Conservation (phyloP, 352 stramenopile genomes). For the Phytophthora niederhauseri region DNA sequence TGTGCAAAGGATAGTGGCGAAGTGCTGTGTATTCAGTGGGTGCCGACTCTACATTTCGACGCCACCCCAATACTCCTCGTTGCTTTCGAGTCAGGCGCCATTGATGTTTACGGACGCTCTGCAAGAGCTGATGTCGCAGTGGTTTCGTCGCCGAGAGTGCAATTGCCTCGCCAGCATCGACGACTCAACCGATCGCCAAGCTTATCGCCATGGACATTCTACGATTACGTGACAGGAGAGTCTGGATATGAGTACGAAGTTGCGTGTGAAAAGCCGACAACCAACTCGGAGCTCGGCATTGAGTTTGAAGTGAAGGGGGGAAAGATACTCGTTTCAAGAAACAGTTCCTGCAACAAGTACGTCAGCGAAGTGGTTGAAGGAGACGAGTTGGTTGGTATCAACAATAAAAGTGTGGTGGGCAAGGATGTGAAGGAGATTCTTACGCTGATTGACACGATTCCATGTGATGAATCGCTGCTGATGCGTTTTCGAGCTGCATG, state of each 20-base stretch:
- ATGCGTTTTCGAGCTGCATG: constrained; percentile 57
- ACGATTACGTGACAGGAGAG: constrained; percentile 69
- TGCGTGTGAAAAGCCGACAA: constrained; percentile 44
- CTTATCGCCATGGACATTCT: constrained; percentile 77
- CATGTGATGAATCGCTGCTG: constrained; percentile 38
- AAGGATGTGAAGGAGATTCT: constrained; percentile 46
- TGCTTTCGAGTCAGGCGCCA: constrained; percentile 56
- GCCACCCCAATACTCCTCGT: constrained; percentile 77
- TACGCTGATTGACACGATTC: constrained; percentile 38
- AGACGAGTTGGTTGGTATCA: constrained; percentile 73
- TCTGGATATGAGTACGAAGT: constrained; percentile 77
- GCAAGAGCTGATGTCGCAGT: constrained; percentile 58
- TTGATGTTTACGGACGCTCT: constrained; percentile 71
- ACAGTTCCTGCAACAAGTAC: constrained; percentile 32
- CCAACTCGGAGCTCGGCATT: constrained; percentile 43
- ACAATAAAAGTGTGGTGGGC: constrained; percentile 52
- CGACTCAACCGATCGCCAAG: constrained; percentile 47
- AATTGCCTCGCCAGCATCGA: constrained; percentile 17
- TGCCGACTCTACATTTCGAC: constrained; percentile 82
- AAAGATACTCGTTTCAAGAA: constrained; percentile 46
- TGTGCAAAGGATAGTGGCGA: constrained; percentile 50
- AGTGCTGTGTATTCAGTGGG: constrained; percentile 82
- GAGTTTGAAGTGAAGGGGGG: constrained; percentile 44
- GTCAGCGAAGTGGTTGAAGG: constrained; percentile 39
- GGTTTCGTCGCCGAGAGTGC: constrained; percentile 53